phyloP scores from a whole-genome alignment of 371 early-diverging fungal species.

The Batkoa obscura region DNA sequence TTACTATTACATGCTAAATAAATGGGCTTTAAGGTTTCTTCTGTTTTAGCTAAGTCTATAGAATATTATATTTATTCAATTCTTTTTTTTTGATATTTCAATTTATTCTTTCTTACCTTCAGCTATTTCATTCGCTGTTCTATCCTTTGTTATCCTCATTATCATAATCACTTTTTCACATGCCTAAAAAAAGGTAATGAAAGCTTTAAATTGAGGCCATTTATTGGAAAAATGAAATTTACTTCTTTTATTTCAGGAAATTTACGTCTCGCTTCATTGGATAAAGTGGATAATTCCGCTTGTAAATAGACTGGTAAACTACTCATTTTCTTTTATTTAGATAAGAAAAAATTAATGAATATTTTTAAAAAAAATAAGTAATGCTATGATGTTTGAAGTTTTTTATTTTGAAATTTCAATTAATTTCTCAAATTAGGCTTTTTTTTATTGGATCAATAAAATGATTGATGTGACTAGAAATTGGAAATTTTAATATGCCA shows the following conservation, averaged over 20 bases:
- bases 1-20: conserved; percentile 76
- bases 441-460: no score
- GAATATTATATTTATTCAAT: background rate
- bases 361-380: no score
- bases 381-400: no score
- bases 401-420: no score
- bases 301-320: conserved; percentile 27
- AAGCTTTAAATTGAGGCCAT: background rate
- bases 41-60: conserved; percentile 56
- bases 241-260: conserved; percentile 93
- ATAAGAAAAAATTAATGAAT: no score
- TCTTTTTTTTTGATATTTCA: background rate
- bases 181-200: background rate
- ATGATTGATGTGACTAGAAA: no score
- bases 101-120: conserved; percentile 8
- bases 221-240: conserved; percentile 7
- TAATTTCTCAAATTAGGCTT: no score
- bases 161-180: conserved; percentile 21
- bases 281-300: conserved; percentile 67
- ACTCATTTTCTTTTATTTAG: background rate
- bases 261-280: conserved; percentile 75
- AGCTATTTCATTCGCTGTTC: conserved; percentile 9
- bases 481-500: no score
- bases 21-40: conserved; percentile 74
- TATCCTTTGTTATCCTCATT: conserved; percentile 18